These are phyloP conservation scores for Parathielavia hyrcaniae DNA, from an alignment of 495 filamentous ascomycete genomes.

Conservation along the genomic window DNA sequence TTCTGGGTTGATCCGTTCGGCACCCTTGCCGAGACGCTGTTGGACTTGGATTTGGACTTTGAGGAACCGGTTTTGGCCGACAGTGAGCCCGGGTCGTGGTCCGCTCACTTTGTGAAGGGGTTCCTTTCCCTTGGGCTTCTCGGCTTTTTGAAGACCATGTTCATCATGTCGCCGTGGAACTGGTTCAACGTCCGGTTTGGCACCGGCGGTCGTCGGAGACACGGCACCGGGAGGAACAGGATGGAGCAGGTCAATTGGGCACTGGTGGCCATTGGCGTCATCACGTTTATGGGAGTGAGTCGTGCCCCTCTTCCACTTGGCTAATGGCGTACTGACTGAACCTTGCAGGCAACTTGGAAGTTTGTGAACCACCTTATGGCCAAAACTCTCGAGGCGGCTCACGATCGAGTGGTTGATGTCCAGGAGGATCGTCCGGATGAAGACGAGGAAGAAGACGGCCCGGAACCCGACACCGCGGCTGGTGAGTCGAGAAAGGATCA, in stretches of 20 bases:
- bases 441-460: conserved; percentile 46
- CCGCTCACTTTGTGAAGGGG: conserved; percentile 81
- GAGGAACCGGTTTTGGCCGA: conserved; percentile 31
- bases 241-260: conserved; percentile 67
- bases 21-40: conserved; percentile 38
- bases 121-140: conserved; percentile 76
- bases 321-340: conserved; percentile 22
- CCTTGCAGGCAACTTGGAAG: conserved; percentile 67
- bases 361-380: conserved; percentile 64
- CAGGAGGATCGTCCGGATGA: conserved; percentile 68
- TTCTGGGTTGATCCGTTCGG: conserved; percentile 71
- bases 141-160: conserved; percentile 75
- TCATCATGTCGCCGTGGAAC: conserved; percentile 66
- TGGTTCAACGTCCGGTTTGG: conserved; percentile 64
- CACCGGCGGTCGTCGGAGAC: conserved; percentile 44
- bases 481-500: conserved; percentile 27
- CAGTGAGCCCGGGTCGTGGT: conserved; percentile 55
- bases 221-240: conserved; percentile 61
- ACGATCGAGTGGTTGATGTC: conserved; percentile 75
- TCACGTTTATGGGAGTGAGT: conserved; percentile 78
- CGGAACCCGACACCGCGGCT: conserved; percentile 1
- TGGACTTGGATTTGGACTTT: conserved; percentile 29
- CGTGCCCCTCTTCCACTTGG: not conserved
- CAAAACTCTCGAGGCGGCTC: conserved; percentile 63
- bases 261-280: conserved; percentile 70